Conservation (phyloP, 2,329 filamentous ascomycete species). For the Hypoxylon sp. region DNA sequence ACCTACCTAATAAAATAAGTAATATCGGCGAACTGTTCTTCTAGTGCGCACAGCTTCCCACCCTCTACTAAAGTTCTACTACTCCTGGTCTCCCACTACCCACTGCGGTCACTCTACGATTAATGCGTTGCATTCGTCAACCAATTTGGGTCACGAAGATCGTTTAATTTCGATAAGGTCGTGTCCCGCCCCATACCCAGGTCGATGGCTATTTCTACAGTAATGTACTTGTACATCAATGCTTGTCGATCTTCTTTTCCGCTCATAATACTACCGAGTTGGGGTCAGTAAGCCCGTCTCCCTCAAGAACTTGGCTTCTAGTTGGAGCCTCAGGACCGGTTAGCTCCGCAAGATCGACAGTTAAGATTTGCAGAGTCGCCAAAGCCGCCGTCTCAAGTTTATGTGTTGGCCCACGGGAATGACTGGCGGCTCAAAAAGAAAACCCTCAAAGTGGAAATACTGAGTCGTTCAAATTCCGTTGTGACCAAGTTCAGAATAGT, state of each 20-base stretch:
- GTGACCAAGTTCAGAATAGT: conserved; percentile 39
- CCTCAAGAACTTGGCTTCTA: conserved; percentile 42
- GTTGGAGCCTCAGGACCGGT: conserved; percentile 43
- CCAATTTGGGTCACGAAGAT: conserved; percentile 46
- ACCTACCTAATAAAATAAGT: conserved; percentile 41
- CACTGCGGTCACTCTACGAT: conserved; percentile 38
- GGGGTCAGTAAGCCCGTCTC: conserved; percentile 35
- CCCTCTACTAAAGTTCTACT: conserved; percentile 6
- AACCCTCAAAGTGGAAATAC: conserved; percentile 41
- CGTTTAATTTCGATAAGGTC: conserved; percentile 51
- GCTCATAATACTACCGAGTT: conserved; percentile 37
- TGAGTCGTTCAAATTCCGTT: conserved; percentile 32
- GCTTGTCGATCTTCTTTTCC: conserved; percentile 42
- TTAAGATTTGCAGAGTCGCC: conserved; percentile 44
- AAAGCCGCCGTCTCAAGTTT: conserved; percentile 51
- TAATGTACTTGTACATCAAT: conserved; percentile 36
- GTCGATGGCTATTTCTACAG: conserved; percentile 41
- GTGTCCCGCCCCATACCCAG: conserved; percentile 43
- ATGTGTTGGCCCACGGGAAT: conserved; percentile 41
- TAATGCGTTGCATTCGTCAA: conserved; percentile 46
- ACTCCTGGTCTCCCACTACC: conserved; percentile 23
- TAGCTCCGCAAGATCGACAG: conserved; percentile 45
- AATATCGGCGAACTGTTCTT: conserved; percentile 37
- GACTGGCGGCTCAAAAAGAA: conserved; percentile 39
- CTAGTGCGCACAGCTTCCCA: conserved; percentile 13